Percentiles rank a stretch among this genome's conserved stretches.
Conservation (phyloP, 345 rosid genomes). For the Sisymbrium irio region DNA sequence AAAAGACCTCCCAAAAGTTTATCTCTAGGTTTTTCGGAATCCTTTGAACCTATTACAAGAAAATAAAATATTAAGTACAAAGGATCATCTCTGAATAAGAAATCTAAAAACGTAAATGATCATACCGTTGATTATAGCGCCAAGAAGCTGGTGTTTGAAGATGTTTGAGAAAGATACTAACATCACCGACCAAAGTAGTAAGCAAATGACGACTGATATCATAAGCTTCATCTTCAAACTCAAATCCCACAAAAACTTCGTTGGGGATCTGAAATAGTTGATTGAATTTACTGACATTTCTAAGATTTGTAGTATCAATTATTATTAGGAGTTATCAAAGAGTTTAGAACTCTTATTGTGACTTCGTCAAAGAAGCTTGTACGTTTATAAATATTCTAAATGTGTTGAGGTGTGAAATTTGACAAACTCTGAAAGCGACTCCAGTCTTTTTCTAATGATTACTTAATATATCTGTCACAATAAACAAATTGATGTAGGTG, state of each 20-base stretch:
- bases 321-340: constrained; percentile 7
- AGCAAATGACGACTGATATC: constrained; percentile 9
- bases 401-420: not conserved
- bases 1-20: constrained; percentile 37
- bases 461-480: not conserved
- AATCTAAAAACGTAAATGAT: not conserved
- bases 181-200: constrained; percentile 23
- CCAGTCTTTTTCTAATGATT: not conserved
- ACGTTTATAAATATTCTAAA: constrained; percentile 4
- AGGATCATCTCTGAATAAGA: not conserved
- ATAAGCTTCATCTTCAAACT: constrained; percentile 24
- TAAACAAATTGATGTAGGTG: constrained; percentile 6
- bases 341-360: not conserved
- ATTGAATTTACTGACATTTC: not conserved
- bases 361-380: constrained; percentile 16
- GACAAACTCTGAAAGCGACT: constrained; percentile 21
- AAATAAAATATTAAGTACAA: not conserved
- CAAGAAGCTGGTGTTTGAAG: constrained; percentile 21
- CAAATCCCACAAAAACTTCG: not conserved
- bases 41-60: constrained; percentile 10
- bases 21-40: not conserved
- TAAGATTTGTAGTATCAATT: not conserved
- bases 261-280: not conserved
- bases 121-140: not conserved
- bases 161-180: constrained; percentile 15